Conservation (phyloP, 495 filamentous ascomycete species). For the Penicillium mononematosum region DNA sequence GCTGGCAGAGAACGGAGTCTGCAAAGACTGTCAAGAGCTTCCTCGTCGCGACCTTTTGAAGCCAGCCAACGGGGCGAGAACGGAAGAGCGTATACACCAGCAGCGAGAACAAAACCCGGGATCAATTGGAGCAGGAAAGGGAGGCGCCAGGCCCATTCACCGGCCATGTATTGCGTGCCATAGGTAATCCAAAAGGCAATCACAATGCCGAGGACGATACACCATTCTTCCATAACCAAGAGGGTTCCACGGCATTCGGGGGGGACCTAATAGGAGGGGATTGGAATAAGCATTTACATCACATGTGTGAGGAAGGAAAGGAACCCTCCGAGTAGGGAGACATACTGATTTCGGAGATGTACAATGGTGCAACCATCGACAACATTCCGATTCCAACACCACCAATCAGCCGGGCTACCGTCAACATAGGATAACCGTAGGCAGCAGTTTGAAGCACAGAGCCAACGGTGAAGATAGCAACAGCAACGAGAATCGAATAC, state of each 20-base stretch:
- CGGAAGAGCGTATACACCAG: slow-evolving; percentile 47
- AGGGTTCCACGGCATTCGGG: slow-evolving; percentile 54
- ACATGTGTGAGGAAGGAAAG: background rate
- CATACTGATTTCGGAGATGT: slow-evolving; percentile 55
- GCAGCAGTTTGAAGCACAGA: slow-evolving; percentile 56
- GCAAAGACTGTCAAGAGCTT: slow-evolving; percentile 47
- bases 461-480: slow-evolving; percentile 55
- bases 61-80: slow-evolving; percentile 56
- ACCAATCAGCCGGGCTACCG: slow-evolving; percentile 59
- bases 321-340: background rate
- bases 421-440: slow-evolving; percentile 56
- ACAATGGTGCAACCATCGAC: slow-evolving; percentile 53
- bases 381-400: slow-evolving; percentile 61
- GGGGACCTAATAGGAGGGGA: slow-evolving; percentile 36
- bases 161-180: slow-evolving; percentile 51
- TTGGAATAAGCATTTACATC: slow-evolving; percentile 4
- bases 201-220: slow-evolving; percentile 56
- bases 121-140: slow-evolving; percentile 53
- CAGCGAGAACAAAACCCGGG: slow-evolving; percentile 45
- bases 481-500: slow-evolving; percentile 56
- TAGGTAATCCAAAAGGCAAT: slow-evolving; percentile 59
- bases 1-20: slow-evolving; percentile 45
- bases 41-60: slow-evolving; percentile 47
- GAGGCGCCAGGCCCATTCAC: slow-evolving; percentile 51
- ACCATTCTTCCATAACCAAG: slow-evolving; percentile 55